Percentiles rank a stretch among this genome's conserved stretches.
Conservation (phyloP, 345 rosid species). For the Adansonia digitata region DNA sequence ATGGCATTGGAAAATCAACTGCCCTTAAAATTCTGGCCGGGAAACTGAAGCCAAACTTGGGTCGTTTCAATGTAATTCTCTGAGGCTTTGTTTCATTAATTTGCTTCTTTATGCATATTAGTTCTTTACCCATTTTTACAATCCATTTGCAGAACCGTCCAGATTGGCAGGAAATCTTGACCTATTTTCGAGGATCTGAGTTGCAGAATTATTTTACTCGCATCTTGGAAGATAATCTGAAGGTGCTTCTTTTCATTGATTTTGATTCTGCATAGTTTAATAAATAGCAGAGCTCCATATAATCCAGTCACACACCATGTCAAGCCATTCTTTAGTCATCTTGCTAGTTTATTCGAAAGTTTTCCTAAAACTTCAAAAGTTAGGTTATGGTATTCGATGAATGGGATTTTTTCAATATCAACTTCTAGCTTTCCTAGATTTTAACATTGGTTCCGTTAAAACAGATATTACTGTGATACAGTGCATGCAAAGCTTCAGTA, state of each 20-base stretch:
- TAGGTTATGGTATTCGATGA: neutral
- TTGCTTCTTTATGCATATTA: constrained; percentile 2
- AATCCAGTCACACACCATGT: neutral
- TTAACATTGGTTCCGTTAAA: neutral
- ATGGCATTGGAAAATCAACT: constrained; percentile 97
- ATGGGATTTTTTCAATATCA: neutral
- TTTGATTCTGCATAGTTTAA: neutral
- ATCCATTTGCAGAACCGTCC: constrained; percentile 74
- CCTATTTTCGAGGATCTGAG: constrained; percentile 95
- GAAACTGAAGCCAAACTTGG: constrained; percentile 93
- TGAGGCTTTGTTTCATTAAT: constrained; percentile 8
- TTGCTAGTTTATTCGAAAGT: neutral
- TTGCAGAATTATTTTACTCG: constrained; percentile 96
- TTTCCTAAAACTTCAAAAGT: neutral
- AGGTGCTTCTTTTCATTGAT: constrained; percentile 39
- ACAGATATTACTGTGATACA: neutral
- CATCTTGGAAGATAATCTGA: constrained; percentile 86
- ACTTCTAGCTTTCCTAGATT: neutral
- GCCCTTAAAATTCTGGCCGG: constrained; percentile 96
- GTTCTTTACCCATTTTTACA: constrained; percentile 1
- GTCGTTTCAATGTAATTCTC: constrained; percentile 68
- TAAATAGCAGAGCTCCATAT: neutral
- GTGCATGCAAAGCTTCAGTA: neutral
- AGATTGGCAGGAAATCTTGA: constrained; percentile 98
- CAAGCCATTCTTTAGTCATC: neutral